phyloP scores from a whole-genome alignment of 1,139 yeast genomes.

The Magnusiomyces paraingens region DNA sequence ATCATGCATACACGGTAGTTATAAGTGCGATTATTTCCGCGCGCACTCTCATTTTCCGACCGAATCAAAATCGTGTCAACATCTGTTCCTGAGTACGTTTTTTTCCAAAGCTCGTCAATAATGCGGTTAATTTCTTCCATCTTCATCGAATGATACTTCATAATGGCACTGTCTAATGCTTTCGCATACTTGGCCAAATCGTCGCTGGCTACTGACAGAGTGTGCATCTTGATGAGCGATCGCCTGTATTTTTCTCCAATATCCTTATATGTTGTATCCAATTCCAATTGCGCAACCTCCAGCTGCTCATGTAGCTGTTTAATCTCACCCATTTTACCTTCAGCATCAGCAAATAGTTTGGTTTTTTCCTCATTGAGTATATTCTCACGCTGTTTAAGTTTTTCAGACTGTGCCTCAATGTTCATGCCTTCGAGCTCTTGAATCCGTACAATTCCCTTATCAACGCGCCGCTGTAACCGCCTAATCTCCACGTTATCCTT shows the following conservation, averaged over 20 bases:
- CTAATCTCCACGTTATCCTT: conserved; percentile 51
- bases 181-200: conserved; percentile 78
- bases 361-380: conserved; percentile 51
- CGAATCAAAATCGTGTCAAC: conserved; percentile 84
- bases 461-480: conserved; percentile 34
- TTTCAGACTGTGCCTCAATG: conserved; percentile 59
- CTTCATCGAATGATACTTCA: conserved; percentile 85
- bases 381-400: conserved; percentile 55
- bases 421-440: conserved; percentile 44
- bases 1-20: conserved; percentile 95
- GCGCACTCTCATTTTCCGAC: conserved; percentile 60
- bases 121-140: conserved; percentile 91
- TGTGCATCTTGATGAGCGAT: conserved; percentile 72
- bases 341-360: conserved; percentile 56
- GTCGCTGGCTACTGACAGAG: conserved; percentile 71
- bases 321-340: conserved; percentile 79
- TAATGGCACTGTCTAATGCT: conserved; percentile 87
- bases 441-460: conserved; percentile 29
- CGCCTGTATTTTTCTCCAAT: conserved; percentile 57
- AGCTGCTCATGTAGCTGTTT: conserved; percentile 77
- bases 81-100: conserved; percentile 91
- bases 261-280: conserved; percentile 63
- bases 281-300: conserved; percentile 46
- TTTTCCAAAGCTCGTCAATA: conserved; percentile 86
- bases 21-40: conserved; percentile 61